These are phyloP conservation scores for Brettanomyces naardenensis DNA, from an alignment of 805 yeast species.

Conservation along the genomic window DNA sequence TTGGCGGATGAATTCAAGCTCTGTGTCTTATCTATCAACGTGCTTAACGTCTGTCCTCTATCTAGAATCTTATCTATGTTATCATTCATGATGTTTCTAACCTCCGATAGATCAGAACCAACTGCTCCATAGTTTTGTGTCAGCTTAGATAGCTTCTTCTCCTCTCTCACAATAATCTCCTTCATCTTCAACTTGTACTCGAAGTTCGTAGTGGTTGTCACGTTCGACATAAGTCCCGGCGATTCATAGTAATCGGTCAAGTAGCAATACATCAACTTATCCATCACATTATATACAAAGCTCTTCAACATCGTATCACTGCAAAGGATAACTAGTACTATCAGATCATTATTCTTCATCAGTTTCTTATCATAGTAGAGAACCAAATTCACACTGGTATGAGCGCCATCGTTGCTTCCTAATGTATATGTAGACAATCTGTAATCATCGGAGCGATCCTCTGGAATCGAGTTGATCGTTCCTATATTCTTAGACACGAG, in stretches of 20 bases:
- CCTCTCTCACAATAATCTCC: conserved; percentile 49
- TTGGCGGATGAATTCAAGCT: conserved; percentile 57
- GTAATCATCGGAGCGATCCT: conserved; percentile 23
- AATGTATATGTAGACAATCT: conserved; percentile 15
- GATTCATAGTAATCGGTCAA: conserved; percentile 14
- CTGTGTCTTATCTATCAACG: conserved; percentile 73
- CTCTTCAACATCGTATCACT: conserved; percentile 36
- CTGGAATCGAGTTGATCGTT: conserved; percentile 39
- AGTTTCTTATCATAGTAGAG: conserved; percentile 44
- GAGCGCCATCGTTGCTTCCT: conserved; percentile 11
- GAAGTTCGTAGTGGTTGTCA: conserved; percentile 28
- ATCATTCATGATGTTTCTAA: conserved; percentile 60
- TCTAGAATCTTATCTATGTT: conserved; percentile 64
- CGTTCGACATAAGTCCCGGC: conserved; percentile 11
- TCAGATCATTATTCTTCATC: conserved; percentile 36
- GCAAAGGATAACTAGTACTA: conserved; percentile 43
- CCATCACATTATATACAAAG: conserved; percentile 38
- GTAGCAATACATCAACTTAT: conserved; percentile 43
- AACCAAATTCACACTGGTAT: conserved; percentile 16
- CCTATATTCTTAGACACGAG: conserved; percentile 47
- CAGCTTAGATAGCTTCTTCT: conserved; percentile 35
- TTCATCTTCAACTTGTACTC: conserved; percentile 51
- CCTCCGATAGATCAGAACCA: conserved; percentile 53
- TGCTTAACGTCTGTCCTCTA: conserved; percentile 70
- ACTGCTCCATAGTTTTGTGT: conserved; percentile 26